Conservation (phyloP, 805 yeast genomes). For the Candida corydali region DNA sequence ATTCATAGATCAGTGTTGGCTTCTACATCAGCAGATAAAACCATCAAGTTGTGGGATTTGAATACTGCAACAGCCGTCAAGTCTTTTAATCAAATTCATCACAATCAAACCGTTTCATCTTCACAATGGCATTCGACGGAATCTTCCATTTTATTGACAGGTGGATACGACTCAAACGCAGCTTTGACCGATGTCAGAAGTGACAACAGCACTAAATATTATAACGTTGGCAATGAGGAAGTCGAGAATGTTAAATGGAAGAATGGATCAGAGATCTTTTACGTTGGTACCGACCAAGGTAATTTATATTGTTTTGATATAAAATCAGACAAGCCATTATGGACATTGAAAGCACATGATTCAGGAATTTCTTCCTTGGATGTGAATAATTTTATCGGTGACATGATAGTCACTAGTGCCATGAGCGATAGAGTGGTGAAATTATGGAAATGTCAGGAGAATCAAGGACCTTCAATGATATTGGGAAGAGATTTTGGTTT, state of each 20-base stretch:
- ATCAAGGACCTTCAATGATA: slow-evolving; percentile 74
- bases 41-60: slow-evolving; percentile 95
- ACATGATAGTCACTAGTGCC: slow-evolving; percentile 80
- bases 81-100: slow-evolving; percentile 67
- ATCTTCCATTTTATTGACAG: slow-evolving; percentile 72
- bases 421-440: slow-evolving; percentile 86
- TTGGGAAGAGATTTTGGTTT: slow-evolving; percentile 88
- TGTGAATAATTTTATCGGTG: slow-evolving; percentile 61
- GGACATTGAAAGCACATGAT: slow-evolving; percentile 98
- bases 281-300: slow-evolving; percentile 91
- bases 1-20: slow-evolving; percentile 81
- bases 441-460: slow-evolving; percentile 70
- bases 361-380: slow-evolving; percentile 84
- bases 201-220: slow-evolving; percentile 56
- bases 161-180: slow-evolving; percentile 86
- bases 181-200: slow-evolving; percentile 85
- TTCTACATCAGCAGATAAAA: slow-evolving; percentile 92
- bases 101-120: slow-evolving; percentile 75
- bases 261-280: slow-evolving; percentile 51
- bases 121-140: slow-evolving; percentile 79
- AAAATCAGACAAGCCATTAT: slow-evolving; percentile 66
- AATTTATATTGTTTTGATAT: slow-evolving; percentile 85
- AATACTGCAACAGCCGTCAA: slow-evolving; percentile 70
- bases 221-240: slow-evolving; percentile 72
- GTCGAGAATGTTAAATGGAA: slow-evolving; percentile 81